phyloP scores from a whole-genome alignment of 208 protist species.

The Trypanosoma cruzi region DNA sequence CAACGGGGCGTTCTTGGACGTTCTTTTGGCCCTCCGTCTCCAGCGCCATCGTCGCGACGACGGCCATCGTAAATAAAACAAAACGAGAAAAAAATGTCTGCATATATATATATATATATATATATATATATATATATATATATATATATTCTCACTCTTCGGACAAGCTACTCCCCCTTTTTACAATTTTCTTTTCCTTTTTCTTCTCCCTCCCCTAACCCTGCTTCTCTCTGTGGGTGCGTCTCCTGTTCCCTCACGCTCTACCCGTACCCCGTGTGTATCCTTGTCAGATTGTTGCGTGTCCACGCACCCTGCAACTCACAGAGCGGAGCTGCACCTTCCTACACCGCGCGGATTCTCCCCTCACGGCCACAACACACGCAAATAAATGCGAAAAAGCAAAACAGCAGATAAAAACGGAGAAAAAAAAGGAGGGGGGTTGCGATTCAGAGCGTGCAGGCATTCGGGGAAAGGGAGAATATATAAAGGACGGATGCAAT shows the following conservation, averaged over 20 bases:
- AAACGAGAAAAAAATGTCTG: slow-evolving; percentile 10
- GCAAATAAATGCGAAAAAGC: slow-evolving; percentile 1
- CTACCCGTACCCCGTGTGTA: not conserved
- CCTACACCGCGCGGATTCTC: not conserved
- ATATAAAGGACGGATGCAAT: too few species aligned
- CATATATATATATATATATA: too few species aligned
- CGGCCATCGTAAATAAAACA: not conserved
- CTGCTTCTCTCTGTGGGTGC: not conserved
- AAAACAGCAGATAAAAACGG: slow-evolving; percentile 8
- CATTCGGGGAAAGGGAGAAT: too few species aligned
- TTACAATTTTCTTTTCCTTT: slow-evolving; percentile 25
- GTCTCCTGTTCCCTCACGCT: not conserved
- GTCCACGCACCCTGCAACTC: not conserved
- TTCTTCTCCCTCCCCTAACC: too few species aligned
- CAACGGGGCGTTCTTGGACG: slow-evolving; percentile 11
- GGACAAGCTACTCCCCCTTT: not conserved
- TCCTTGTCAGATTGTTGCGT: not conserved
- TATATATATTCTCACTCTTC: not conserved
- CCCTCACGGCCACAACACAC: not conserved
- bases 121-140: too few species aligned
- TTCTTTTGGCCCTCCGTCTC: not conserved
- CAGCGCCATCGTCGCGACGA: not conserved
- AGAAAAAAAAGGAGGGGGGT: slow-evolving; percentile 9
- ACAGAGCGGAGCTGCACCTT: not conserved
- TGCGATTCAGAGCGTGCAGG: too few species aligned